These are phyloP conservation scores for Moricandia arvensis DNA, from an alignment of 345 rosid genomes.

Conservation along the genomic window DNA sequence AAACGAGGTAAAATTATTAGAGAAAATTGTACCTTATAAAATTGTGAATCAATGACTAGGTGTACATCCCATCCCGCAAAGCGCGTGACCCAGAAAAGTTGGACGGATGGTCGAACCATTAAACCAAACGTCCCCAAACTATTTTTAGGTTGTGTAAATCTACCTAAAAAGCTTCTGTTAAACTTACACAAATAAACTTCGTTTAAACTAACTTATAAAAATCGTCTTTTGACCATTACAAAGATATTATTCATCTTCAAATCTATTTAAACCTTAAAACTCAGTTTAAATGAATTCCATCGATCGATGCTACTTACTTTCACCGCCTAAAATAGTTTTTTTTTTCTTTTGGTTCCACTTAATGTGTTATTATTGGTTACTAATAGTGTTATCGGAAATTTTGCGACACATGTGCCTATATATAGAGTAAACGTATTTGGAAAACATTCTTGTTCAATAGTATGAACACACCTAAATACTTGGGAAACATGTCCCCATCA, in stretches of 20 bases:
- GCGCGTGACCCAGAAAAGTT: constrained; percentile 10
- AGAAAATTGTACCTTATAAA: neutral
- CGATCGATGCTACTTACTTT: neutral
- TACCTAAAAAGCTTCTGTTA: neutral
- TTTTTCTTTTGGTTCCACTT: neutral
- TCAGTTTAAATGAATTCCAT: neutral
- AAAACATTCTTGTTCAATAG: too few species aligned
- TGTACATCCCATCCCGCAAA: neutral
- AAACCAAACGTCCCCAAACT: constrained; percentile 24
- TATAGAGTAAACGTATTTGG: neutral
- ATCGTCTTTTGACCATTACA: neutral
- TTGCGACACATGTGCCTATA: neutral
- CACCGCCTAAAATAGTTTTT: neutral
- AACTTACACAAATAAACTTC: too few species aligned
- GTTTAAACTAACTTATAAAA: too few species aligned
- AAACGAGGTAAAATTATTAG: neutral
- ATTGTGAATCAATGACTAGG: neutral
- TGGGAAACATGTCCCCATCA: neutral
- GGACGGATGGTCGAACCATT: neutral
- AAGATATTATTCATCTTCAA: too few species aligned
- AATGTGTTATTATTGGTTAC: neutral
- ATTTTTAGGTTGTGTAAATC: neutral
- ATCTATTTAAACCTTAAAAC: neutral
- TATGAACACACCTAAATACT: too few species aligned
- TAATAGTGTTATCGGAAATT: neutral